phyloP scores from a whole-genome alignment of 352 stramenopile genomes.

The Phytophthora agathidicida region DNA sequence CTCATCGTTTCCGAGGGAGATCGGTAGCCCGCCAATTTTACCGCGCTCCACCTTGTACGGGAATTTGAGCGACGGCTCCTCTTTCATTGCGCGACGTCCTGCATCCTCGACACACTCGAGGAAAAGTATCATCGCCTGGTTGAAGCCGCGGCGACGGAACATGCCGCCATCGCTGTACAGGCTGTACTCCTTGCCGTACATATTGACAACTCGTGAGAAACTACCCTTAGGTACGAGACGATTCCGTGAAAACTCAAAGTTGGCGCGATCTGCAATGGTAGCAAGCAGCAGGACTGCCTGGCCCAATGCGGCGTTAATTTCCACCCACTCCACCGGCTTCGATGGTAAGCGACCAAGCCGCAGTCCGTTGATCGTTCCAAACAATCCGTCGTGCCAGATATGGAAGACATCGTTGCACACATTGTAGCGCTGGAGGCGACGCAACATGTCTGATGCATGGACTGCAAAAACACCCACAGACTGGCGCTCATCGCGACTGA shows the following conservation, averaged over 20 bases:
- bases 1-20: constrained; percentile 89
- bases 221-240: constrained; percentile 83
- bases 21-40: constrained; percentile 90
- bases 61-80: constrained; percentile 90
- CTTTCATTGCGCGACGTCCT: constrained; percentile 83
- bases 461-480: constrained; percentile 79
- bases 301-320: constrained; percentile 91
- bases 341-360: constrained; percentile 82
- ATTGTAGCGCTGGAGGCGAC: constrained; percentile 84
- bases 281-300: constrained; percentile 85
- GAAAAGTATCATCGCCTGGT: constrained; percentile 91
- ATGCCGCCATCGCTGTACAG: constrained; percentile 84
- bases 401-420: constrained; percentile 92
- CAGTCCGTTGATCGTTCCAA: constrained; percentile 90
- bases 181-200: constrained; percentile 86
- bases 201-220: constrained; percentile 86
- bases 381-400: constrained; percentile 91
- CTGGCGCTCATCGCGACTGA: constrained; percentile 79
- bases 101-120: constrained; percentile 90
- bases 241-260: constrained; percentile 87
- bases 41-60: constrained; percentile 91
- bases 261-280: constrained; percentile 81
- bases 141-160: constrained; percentile 91
- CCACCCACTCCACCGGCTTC: constrained; percentile 88
- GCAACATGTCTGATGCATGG: constrained; percentile 82